These are phyloP conservation scores for Fomitopsis schrenkii DNA, from an alignment of 1,284 basidiomycete species.

Conservation along the genomic window DNA sequence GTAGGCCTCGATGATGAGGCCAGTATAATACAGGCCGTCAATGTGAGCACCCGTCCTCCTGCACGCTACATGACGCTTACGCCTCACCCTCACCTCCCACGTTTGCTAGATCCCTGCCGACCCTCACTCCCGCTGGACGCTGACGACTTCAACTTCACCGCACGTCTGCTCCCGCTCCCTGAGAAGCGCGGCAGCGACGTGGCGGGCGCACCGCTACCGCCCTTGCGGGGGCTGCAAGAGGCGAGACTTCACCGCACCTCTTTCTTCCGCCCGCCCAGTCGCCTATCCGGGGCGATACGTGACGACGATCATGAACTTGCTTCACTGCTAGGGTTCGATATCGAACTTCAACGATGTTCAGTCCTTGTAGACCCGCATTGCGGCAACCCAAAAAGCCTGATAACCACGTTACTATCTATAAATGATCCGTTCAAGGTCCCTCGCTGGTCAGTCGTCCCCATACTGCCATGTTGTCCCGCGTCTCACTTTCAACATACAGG, in stretches of 20 bases:
- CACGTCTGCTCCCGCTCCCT: neutral
- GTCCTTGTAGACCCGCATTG: neutral
- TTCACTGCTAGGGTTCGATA: neutral
- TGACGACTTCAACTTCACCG: neutral
- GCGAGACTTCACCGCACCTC: neutral
- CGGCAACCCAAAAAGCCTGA: neutral
- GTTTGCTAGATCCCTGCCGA: neutral
- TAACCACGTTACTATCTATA: neutral
- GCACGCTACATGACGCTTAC: slow-evolving; percentile 1
- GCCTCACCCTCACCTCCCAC: slow-evolving; percentile 1
- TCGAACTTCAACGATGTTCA: neutral
- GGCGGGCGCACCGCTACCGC: neutral
- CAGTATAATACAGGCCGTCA: slow-evolving; percentile 1
- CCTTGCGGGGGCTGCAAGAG: neutral
- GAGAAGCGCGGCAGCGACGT: neutral
- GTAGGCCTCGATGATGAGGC: neutral
- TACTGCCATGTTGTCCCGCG: neutral
- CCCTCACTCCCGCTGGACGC: neutral
- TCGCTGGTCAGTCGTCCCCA: neutral
- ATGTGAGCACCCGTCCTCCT: neutral
- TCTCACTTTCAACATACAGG: neutral
- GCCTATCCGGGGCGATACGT: neutral
- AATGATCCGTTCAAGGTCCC: neutral
- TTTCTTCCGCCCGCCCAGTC: neutral
- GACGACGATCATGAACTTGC: slow-evolving; percentile 1